A percentile compares a stretch with the other conserved stretches of the same genome.
Conservation (phyloP, 2,329 filamentous ascomycete genomes). For the Knufia fluminis region DNA sequence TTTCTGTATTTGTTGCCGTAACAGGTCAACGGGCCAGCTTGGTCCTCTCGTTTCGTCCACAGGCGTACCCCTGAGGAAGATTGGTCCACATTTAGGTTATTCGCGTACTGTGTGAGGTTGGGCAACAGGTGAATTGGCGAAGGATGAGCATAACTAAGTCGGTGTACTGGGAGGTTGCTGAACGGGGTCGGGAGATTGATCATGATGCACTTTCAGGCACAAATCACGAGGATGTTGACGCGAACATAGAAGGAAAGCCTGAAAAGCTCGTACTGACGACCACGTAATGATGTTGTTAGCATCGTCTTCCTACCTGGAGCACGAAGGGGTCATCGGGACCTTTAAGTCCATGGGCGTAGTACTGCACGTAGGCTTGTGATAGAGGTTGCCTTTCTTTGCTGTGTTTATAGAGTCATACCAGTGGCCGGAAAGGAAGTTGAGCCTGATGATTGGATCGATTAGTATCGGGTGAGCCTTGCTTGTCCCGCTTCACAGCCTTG, state of each 20-base stretch:
- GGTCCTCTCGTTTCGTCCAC: slow-evolving; percentile 30
- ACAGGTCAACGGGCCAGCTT: slow-evolving; percentile 27
- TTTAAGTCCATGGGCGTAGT: too few relatives aligned
- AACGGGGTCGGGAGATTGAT: neutral
- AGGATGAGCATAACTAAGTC: slow-evolving; percentile 1
- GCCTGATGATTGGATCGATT: too few relatives aligned
- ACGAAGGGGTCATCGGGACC: too few relatives aligned
- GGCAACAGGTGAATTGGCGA: slow-evolving; percentile 6
- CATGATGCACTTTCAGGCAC: neutral
- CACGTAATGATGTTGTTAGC: too few relatives aligned
- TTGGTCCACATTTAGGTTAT: neutral
- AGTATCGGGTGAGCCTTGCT: too few relatives aligned
- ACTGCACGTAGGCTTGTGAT: too few relatives aligned
- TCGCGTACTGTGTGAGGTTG: neutral
- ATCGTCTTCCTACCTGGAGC: too few relatives aligned
- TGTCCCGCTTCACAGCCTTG: neutral
- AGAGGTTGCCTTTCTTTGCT: too few relatives aligned
- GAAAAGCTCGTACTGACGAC: too few relatives aligned
- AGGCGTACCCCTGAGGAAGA: slow-evolving; percentile 10
- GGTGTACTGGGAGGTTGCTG: slow-evolving; percentile 1
- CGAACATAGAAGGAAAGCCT: too few relatives aligned
- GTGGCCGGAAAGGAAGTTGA: too few relatives aligned
- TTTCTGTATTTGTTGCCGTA: slow-evolving; percentile 33
- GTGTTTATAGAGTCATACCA: too few relatives aligned
- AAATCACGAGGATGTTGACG: neutral